Evolutionary conservation across 2,329 filamentous ascomycete genomes (phyloP).

Genomic region (Colletotrichum endophyticum): DNA sequence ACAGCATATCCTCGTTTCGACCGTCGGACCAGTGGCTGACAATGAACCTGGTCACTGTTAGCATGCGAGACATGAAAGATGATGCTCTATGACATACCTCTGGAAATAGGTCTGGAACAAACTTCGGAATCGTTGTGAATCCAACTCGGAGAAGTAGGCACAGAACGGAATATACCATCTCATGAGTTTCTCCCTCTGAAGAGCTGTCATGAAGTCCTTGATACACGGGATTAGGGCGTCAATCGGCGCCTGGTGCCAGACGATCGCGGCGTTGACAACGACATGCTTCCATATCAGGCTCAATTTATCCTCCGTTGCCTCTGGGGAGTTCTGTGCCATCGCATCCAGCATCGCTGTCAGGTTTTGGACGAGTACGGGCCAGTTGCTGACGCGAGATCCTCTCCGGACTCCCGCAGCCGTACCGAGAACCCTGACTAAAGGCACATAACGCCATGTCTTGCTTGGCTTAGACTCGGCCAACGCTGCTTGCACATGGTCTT

Average conservation of each 20-base stretch:
- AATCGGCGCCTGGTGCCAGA: slow-evolving; percentile 78
- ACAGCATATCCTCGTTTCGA: slow-evolving; percentile 70
- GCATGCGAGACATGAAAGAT: neutral
- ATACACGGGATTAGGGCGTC: slow-evolving; percentile 78
- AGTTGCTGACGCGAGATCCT: slow-evolving; percentile 75
- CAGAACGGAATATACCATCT: slow-evolving; percentile 85
- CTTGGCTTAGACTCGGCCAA: slow-evolving; percentile 40
- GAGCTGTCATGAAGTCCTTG: slow-evolving; percentile 65
- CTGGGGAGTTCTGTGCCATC: slow-evolving; percentile 44
- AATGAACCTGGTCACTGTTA: slow-evolving; percentile 66
- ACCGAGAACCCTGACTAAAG: slow-evolving; percentile 67
- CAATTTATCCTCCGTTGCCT: slow-evolving; percentile 38
- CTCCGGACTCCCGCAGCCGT: slow-evolving; percentile 80
- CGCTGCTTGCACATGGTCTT: slow-evolving; percentile 49
- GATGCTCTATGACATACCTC: slow-evolving; percentile 56
- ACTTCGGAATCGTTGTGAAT: slow-evolving; percentile 75
- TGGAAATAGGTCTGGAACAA: slow-evolving; percentile 84
- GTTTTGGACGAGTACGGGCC: slow-evolving; percentile 67
- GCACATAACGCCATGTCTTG: slow-evolving; percentile 44
- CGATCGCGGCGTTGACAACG: slow-evolving; percentile 65
- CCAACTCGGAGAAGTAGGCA: slow-evolving; percentile 77
- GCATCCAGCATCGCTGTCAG: slow-evolving; percentile 57
- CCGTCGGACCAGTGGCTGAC: slow-evolving; percentile 73
- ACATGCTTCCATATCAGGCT: slow-evolving; percentile 61
- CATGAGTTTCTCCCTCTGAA: slow-evolving; percentile 71